Conservation (phyloP, 2,329 filamentous ascomycete species). For the Clarireedia hainanense region DNA sequence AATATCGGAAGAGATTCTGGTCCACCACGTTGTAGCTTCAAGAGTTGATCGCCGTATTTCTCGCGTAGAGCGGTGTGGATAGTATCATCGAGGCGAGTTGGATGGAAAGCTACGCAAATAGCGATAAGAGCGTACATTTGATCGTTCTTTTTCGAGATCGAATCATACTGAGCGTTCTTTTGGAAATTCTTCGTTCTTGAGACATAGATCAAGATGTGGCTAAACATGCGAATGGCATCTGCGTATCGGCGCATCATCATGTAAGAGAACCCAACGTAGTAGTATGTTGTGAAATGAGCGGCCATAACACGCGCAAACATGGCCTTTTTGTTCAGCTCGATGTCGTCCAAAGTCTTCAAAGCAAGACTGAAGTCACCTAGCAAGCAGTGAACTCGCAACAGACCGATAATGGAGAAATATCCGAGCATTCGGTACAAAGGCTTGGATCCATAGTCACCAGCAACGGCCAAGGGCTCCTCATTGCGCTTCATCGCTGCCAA, state of each 20-base stretch:
- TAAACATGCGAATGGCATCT: conserved; percentile 99
- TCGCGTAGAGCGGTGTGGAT: conserved; percentile 96
- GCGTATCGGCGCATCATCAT: conserved; percentile 99
- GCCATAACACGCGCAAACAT: conserved; percentile 99
- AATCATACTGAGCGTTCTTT: conserved; percentile 97
- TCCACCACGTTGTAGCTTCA: conserved; percentile 91
- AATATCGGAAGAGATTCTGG: conserved; percentile 93
- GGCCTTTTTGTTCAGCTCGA: conserved; percentile 99
- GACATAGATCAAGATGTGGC: conserved; percentile 98
- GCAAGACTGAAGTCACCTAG: conserved; percentile 97
- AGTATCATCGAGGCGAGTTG: conserved; percentile 93
- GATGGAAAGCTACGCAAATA: conserved; percentile 97
- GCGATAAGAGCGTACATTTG: conserved; percentile 99
- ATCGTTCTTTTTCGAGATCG: conserved; percentile 99
- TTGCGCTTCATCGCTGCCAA: conserved; percentile 88
- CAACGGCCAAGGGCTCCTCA: conserved; percentile 80
- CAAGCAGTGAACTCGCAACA: conserved; percentile 91
- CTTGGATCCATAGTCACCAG: conserved; percentile 90
- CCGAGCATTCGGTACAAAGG: conserved; percentile 97
- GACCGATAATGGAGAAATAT: conserved; percentile 98
- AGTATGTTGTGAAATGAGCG: conserved; percentile 98
- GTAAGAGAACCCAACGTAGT: conserved; percentile 99
- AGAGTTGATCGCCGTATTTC: conserved; percentile 98
- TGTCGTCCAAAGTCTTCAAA: conserved; percentile 97
- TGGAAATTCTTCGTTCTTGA: conserved; percentile 99